phyloP scores from a whole-genome alignment of 345 rosid genomes.

The Firmiana major region DNA sequence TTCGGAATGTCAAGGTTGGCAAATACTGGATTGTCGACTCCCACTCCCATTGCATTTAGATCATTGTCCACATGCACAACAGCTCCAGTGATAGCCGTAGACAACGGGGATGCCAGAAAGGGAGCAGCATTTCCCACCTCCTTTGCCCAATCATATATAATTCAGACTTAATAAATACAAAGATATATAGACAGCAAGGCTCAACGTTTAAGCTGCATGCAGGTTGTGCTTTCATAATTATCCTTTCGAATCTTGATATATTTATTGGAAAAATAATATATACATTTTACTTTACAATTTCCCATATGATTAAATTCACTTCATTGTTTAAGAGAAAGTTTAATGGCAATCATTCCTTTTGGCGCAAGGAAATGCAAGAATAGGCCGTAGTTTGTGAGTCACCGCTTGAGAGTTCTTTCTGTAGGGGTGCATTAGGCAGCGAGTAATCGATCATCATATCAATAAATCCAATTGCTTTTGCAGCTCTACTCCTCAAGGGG shows the following conservation, averaged over 20 bases:
- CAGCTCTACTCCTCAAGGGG: slow-evolving; percentile 82
- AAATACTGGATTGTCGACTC: too few relatives aligned
- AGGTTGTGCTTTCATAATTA: neutral
- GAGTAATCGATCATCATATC: slow-evolving; percentile 72
- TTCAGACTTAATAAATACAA: neutral
- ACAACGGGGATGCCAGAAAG: slow-evolving; percentile 88
- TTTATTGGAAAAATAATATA: neutral
- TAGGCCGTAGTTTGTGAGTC: neutral
- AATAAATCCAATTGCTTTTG: slow-evolving; percentile 82
- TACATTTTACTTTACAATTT: neutral
- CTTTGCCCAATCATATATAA: slow-evolving; percentile 48
- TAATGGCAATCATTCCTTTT: slow-evolving; percentile 19
- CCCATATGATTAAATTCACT: neutral
- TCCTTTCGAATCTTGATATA: neutral
- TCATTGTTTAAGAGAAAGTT: neutral
- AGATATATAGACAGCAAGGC: neutral
- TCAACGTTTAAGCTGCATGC: neutral
- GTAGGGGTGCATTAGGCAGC: slow-evolving; percentile 56
- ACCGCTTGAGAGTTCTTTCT: slow-evolving; percentile 73
- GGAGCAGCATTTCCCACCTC: slow-evolving; percentile 95
- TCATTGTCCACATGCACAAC: too few relatives aligned
- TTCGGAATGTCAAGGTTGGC: slow-evolving; percentile 63
- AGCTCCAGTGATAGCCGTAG: slow-evolving; percentile 87
- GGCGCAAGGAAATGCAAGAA: neutral
- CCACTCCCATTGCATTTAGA: too few relatives aligned